A percentile compares a stretch with the other conserved stretches of the same genome.
Conservation (phyloP, 202 grass and related monocot genomes). For the Eragrostis tef region DNA sequence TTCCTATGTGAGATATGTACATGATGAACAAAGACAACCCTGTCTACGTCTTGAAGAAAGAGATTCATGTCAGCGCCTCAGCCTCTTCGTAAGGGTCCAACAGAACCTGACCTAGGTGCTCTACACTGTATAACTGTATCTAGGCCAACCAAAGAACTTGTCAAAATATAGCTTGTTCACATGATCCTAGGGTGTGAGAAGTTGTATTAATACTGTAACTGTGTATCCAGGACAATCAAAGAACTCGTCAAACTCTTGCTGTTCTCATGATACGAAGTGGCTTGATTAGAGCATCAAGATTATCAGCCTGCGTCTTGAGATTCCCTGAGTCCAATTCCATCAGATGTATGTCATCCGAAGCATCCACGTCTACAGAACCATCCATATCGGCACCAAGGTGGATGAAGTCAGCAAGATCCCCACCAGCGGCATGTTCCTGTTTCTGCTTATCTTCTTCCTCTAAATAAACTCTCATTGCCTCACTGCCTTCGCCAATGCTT, state of each 20-base stretch:
- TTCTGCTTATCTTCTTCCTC: conserved; percentile 49
- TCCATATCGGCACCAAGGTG: conserved; percentile 44
- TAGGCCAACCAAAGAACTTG: conserved; percentile 25
- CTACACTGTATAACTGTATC: conserved; percentile 17
- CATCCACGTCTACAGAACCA: conserved; percentile 26
- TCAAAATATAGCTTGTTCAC: conserved; percentile 52
- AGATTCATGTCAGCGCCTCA: not conserved
- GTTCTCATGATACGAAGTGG: conserved; percentile 61
- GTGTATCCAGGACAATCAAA: conserved; percentile 22
- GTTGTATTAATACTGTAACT: not conserved
- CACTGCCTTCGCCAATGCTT: conserved; percentile 45
- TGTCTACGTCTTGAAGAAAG: not conserved
- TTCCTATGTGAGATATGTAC: conserved; percentile 33
- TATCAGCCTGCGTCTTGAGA: conserved; percentile 46
- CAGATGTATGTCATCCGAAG: conserved; percentile 16
- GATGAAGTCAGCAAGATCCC: conserved; percentile 62
- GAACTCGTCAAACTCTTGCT: conserved; percentile 48
- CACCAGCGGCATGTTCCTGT: conserved; percentile 39
- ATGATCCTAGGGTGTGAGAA: conserved; percentile 39
- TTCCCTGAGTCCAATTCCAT: conserved; percentile 48
- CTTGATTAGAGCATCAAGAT: conserved; percentile 62
- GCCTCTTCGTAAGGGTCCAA: not conserved
- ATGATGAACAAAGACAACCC: conserved; percentile 9
- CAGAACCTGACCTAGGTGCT: not conserved
- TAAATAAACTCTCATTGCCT: conserved; percentile 43